phyloP scores from a whole-genome alignment of 2,329 filamentous ascomycete genomes.

The Aspergillus neotritici region DNA sequence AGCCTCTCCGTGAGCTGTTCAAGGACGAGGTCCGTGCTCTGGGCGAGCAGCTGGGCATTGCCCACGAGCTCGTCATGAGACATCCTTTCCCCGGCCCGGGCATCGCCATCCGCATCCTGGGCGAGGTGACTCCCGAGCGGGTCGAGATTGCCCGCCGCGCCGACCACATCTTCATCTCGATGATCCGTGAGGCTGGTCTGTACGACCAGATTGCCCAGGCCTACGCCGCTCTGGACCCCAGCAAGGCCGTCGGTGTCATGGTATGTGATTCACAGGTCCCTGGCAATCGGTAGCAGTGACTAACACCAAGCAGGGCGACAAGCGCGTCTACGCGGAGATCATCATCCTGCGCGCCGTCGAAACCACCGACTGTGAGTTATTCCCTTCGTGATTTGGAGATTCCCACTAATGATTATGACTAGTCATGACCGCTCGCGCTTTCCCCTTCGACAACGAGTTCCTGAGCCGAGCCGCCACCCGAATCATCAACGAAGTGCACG shows the following conservation, averaged over 20 bases:
- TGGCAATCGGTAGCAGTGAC: conserved; percentile 46
- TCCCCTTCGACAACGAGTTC: conserved; percentile 59
- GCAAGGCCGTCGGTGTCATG: conserved; percentile 53
- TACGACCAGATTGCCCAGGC: conserved; percentile 61
- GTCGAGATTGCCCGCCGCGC: conserved; percentile 62
- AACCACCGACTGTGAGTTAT: conserved; percentile 49
- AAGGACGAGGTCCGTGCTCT: conserved; percentile 74
- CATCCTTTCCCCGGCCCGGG: conserved; percentile 64
- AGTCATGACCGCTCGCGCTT: conserved; percentile 69
- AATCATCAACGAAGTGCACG: conserved; percentile 71
- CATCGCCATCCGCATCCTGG: conserved; percentile 73
- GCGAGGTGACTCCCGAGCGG: conserved; percentile 73
- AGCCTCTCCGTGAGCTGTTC: conserved; percentile 74
- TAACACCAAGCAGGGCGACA: conserved; percentile 49
- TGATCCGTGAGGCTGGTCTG: conserved; percentile 41
- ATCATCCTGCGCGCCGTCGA: conserved; percentile 58
- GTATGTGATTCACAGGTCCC: conserved; percentile 62
- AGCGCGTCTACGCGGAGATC: conserved; percentile 60
- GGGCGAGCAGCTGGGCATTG: conserved; percentile 64
- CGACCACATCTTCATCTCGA: conserved; percentile 44
- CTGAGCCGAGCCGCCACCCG: conserved; percentile 59
- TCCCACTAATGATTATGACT: neutral
- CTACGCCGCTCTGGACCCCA: conserved; percentile 62
- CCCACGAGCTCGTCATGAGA: conserved; percentile 69
- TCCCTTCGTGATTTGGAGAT: neutral